These are phyloP conservation scores for Cucurbita maxima DNA, from an alignment of 306 rosid species.

Conservation along the genomic window DNA sequence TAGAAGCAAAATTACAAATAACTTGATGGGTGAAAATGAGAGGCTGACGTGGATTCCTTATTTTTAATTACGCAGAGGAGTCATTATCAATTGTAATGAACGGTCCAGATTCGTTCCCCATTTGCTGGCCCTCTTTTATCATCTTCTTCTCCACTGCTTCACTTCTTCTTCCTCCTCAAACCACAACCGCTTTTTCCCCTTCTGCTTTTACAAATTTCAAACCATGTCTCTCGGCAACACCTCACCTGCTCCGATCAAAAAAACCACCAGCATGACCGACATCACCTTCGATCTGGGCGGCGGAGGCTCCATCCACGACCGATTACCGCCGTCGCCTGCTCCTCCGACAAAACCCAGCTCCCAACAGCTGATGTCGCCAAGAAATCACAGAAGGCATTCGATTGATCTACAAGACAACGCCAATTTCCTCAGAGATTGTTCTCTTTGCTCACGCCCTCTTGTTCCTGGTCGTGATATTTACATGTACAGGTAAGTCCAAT, in stretches of 20 bases:
- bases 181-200: neutral
- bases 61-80: neutral
- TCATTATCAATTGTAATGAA: conserved; percentile 10
- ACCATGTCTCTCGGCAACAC: conserved; percentile 77
- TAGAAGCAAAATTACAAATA: neutral
- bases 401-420: conserved; percentile 24
- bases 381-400: conserved; percentile 26
- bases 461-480: conserved; percentile 70
- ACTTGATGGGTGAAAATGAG: neutral
- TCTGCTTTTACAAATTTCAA: neutral
- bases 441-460: conserved; percentile 61
- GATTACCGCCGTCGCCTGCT: neutral
- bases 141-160: conserved; percentile 14
- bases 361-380: conserved; percentile 27
- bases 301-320: neutral
- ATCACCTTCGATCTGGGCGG: conserved; percentile 60
- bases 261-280: conserved; percentile 71
- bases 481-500: conserved; percentile 56
- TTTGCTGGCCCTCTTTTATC: conserved; percentile 34
- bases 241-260: conserved; percentile 60
- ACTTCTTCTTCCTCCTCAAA: neutral
- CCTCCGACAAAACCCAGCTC: neutral
- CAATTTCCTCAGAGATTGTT: conserved; percentile 56
- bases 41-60: conserved; percentile 10
- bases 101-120: conserved; percentile 45